Evolutionary conservation across 192 early-diverging fungal genomes (phyloP).

Genomic region (Obelidium mucronatum): DNA sequence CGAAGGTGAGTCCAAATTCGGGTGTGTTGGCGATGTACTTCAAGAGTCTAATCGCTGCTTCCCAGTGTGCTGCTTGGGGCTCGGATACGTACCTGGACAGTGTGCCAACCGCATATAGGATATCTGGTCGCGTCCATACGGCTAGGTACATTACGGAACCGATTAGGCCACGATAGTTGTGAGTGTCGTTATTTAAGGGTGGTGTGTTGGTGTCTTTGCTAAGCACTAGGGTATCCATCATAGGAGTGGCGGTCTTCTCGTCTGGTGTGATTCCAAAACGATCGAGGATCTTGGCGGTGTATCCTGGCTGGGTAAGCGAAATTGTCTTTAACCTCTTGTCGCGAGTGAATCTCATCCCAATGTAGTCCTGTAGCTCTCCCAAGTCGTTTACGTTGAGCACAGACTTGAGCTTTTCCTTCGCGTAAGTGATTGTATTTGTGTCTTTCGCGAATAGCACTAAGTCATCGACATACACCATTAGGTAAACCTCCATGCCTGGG

Average conservation of each 20-base stretch:
- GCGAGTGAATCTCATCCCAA: background rate
- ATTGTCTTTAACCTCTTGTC: background rate
- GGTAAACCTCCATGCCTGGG: background rate
- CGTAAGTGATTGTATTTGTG: background rate
- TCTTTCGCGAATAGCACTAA: slow-evolving; percentile 17
- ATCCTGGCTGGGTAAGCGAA: background rate
- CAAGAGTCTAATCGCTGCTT: slow-evolving; percentile 1
- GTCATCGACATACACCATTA: slow-evolving; percentile 51
- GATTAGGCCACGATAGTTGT: background rate
- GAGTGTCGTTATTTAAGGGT: no score
- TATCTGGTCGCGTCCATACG: no score
- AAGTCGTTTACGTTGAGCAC: background rate
- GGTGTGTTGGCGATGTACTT: slow-evolving; percentile 7
- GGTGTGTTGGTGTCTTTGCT: no score
- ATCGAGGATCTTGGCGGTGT: no score
- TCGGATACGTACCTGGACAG: background rate
- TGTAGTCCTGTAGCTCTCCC: background rate
- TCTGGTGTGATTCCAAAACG: no score
- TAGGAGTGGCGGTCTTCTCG: no score
- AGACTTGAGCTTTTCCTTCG: background rate
- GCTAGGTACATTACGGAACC: background rate
- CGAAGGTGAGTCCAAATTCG: background rate
- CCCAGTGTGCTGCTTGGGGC: background rate
- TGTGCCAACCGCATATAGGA: slow-evolving; percentile 7
- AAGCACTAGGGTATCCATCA: no score